These are phyloP conservation scores for Haplographium delicatum DNA, from an alignment of 495 filamentous ascomycete species.

Conservation along the genomic window DNA sequence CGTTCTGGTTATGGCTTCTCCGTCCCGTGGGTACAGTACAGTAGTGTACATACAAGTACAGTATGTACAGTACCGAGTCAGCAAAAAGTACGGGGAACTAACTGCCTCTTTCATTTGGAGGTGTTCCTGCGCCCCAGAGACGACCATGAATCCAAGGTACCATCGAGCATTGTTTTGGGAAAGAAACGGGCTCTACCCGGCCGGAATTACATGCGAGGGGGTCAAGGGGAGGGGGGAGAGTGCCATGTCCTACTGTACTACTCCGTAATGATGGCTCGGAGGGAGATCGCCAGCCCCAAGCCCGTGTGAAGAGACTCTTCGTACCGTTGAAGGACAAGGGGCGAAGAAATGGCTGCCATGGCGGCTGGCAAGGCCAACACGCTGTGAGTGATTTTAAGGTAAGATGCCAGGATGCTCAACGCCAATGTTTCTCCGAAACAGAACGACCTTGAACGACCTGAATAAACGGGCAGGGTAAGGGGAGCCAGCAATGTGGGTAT, in stretches of 20 bases:
- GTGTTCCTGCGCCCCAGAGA: no score
- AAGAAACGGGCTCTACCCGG: background rate
- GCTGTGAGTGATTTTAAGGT: background rate
- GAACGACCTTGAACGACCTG: background rate
- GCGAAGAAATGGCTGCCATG: slow-evolving; percentile 2
- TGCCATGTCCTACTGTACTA: background rate
- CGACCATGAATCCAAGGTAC: background rate
- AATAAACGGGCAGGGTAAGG: background rate
- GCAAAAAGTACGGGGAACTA: no score
- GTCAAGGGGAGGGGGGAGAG: slow-evolving; percentile 1
- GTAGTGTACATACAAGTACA: no score
- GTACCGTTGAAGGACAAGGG: background rate
- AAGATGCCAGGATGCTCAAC: background rate
- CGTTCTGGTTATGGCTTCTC: slow-evolving; percentile 1
- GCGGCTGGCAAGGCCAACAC: background rate
- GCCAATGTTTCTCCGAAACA: slow-evolving; percentile 3
- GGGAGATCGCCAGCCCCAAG: slow-evolving; percentile 11
- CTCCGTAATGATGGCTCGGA: background rate
- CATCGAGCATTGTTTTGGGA: no score
- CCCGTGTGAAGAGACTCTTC: slow-evolving; percentile 7
- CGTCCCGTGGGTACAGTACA: no score
- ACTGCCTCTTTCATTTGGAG: no score
- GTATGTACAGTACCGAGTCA: no score
- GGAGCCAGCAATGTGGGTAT: background rate
- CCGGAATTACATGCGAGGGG: background rate